These are phyloP conservation scores for Lentinula lateritia DNA, from an alignment of 768 basidiomycete genomes.

Conservation along the genomic window DNA sequence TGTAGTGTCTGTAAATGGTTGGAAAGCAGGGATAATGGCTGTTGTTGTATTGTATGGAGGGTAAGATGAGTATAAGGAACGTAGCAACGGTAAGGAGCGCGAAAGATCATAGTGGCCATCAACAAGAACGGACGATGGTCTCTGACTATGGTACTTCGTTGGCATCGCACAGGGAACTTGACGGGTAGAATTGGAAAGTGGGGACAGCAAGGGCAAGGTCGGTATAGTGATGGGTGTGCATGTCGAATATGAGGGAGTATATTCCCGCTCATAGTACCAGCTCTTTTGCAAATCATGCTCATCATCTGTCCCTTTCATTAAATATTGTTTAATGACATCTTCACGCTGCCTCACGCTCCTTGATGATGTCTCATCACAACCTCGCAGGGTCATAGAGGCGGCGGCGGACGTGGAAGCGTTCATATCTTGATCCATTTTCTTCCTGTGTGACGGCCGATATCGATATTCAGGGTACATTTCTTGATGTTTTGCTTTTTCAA, in stretches of 20 bases:
- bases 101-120: background rate
- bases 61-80: background rate
- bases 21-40: too few species aligned
- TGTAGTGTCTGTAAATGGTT: too few species aligned
- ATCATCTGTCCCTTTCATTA: background rate
- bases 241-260: too few species aligned
- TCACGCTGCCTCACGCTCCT: background rate
- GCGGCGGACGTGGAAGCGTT: background rate
- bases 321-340: background rate
- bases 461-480: constrained; percentile 61
- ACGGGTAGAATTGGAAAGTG: background rate
- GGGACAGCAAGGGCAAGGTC: background rate
- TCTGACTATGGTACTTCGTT: background rate
- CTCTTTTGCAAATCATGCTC: background rate
- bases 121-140: background rate
- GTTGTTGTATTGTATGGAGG: background rate
- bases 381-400: background rate
- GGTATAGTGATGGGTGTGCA: background rate
- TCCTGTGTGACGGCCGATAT: constrained; percentile 48
- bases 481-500: constrained; percentile 69
- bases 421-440: constrained; percentile 15
- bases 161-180: background rate
- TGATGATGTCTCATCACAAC: background rate
- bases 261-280: too few species aligned
- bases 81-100: background rate